Percentiles rank a stretch among this genome's conserved stretches.
These are phyloP conservation scores for Achlya hypogyna DNA, from an alignment of 352 stramenopile species.

Conservation along the genomic window DNA sequence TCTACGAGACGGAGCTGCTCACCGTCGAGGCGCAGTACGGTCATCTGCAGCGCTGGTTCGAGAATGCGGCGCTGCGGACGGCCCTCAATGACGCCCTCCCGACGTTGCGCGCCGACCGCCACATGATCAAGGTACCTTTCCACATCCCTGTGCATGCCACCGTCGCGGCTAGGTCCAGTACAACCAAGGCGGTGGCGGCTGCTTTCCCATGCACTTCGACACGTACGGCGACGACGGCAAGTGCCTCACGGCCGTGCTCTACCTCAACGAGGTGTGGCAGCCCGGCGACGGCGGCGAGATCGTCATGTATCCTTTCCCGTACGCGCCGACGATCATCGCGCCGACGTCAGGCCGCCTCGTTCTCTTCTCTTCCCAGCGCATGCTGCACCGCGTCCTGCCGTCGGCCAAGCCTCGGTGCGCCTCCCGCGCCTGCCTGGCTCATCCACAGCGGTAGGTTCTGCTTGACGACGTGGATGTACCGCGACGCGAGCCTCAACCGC, in stretches of 20 bases:
- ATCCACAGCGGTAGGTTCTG: conserved; percentile 24
- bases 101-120: conserved; percentile 26
- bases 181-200: conserved; percentile 63
- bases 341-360: conserved; percentile 59
- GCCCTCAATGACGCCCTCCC: conserved; percentile 59
- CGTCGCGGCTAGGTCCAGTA: conserved; percentile 80
- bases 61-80: conserved; percentile 30
- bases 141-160: conserved; percentile 35
- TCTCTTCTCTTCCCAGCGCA: conserved; percentile 69
- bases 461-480: conserved; percentile 68
- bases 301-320: conserved; percentile 71
- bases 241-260: conserved; percentile 73
- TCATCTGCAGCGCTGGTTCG: conserved; percentile 24
- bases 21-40: conserved; percentile 29
- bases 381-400: conserved; percentile 68
- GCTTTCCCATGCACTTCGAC: conserved; percentile 83
- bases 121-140: conserved; percentile 23
- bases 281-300: conserved; percentile 67
- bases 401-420: conserved; percentile 26
- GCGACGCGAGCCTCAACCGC: conserved; percentile 11
- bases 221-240: conserved; percentile 76
- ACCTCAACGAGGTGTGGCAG: conserved; percentile 74
- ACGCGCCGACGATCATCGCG: conserved; percentile 34
- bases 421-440: not conserved
- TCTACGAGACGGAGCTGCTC: conserved; percentile 74